Evolutionary conservation across 2,329 filamentous ascomycete species (phyloP).

Genomic region (Lizonia empirigonia): DNA sequence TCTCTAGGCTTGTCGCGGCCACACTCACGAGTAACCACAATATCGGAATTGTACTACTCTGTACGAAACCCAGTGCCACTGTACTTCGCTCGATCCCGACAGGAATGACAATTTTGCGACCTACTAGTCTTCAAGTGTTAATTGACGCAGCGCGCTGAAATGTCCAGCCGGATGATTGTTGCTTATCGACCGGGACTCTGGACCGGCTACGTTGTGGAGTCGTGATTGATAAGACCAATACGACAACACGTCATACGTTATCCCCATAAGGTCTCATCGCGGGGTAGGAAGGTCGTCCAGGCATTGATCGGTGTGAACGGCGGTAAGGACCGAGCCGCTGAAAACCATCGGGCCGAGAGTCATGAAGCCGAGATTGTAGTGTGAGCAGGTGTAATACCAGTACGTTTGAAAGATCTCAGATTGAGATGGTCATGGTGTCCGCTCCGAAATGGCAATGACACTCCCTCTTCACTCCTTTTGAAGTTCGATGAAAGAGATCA

Average conservation of each 20-base stretch:
- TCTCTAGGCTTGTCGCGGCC: background rate
- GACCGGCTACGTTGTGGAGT: slow-evolving; percentile 4
- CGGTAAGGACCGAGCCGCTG: slow-evolving; percentile 23
- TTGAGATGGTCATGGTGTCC: too few species aligned
- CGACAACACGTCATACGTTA: slow-evolving; percentile 18
- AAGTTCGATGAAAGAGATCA: background rate
- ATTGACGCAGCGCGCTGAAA: background rate
- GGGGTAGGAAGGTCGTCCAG: slow-evolving; percentile 3
- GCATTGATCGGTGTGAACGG: slow-evolving; percentile 6
- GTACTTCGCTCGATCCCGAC: background rate
- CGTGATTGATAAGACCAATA: slow-evolving; percentile 22
- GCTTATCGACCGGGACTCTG: background rate
- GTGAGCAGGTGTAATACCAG: background rate
- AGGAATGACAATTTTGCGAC: background rate
- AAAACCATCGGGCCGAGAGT: background rate
- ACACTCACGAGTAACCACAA: background rate
- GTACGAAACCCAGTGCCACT: background rate
- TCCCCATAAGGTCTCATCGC: slow-evolving; percentile 10
- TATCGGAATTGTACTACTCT: background rate
- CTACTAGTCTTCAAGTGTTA: background rate
- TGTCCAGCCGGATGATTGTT: background rate
- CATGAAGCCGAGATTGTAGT: background rate
- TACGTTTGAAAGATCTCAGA: background rate
- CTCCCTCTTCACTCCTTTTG: background rate
- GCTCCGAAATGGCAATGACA: too few species aligned